These are phyloP conservation scores for Terfezia boudieri DNA, from an alignment of 495 filamentous ascomycete species.

Conservation along the genomic window DNA sequence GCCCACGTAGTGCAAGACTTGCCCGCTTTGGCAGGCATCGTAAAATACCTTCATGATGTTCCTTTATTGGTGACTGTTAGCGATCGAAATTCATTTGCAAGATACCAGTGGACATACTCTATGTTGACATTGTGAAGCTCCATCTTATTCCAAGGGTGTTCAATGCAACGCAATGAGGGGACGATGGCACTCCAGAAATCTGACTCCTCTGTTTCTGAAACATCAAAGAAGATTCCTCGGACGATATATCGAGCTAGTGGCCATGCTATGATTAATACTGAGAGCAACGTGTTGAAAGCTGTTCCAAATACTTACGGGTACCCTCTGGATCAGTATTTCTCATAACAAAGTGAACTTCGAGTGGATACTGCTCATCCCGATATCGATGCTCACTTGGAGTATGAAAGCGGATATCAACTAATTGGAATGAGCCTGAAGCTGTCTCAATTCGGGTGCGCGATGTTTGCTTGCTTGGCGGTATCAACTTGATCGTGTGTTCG, in stretches of 20 bases:
- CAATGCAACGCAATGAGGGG: too few relatives aligned
- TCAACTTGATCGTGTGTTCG: too few relatives aligned
- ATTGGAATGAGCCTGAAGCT: too few relatives aligned
- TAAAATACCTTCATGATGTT: slow-evolving; percentile 1
- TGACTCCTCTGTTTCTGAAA: slow-evolving; percentile 11
- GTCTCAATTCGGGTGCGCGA: too few relatives aligned
- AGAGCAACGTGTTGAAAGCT: too few relatives aligned
- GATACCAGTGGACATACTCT: background rate
- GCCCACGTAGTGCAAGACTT: slow-evolving; percentile 29
- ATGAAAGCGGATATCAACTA: slow-evolving; percentile 41
- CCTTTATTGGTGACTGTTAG: background rate
- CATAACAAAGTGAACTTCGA: slow-evolving; percentile 48
- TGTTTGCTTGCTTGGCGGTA: too few relatives aligned
- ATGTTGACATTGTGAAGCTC: background rate
- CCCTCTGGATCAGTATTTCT: slow-evolving; percentile 10
- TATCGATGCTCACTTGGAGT: slow-evolving; percentile 44
- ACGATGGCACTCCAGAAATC: background rate
- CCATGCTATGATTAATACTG: too few relatives aligned
- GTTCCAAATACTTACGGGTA: too few relatives aligned
- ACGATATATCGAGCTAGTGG: slow-evolving; percentile 24
- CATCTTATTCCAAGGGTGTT: background rate
- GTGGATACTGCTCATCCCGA: slow-evolving; percentile 26
- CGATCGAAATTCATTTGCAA: too few relatives aligned
- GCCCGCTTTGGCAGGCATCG: background rate
- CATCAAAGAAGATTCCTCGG: slow-evolving; percentile 35